phyloP scores from a whole-genome alignment of 2,329 filamentous ascomycete genomes.

The Tetracladium maxilliforme region DNA sequence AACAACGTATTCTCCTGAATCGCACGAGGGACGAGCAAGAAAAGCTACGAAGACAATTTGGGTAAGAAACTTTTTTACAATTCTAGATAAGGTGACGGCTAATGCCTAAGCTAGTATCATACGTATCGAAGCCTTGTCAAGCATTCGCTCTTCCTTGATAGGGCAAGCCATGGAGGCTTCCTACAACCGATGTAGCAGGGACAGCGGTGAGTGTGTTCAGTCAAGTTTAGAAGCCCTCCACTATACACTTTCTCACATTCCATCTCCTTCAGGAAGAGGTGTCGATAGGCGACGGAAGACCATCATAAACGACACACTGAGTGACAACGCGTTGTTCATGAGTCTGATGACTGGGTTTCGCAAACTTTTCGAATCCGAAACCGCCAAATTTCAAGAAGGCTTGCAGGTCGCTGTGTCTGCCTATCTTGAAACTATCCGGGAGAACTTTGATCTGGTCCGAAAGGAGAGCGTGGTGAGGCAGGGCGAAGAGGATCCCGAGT shows the following conservation, averaged over 20 bases:
- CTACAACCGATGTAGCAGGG: constrained; percentile 15
- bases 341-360: constrained; percentile 13
- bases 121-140: constrained; percentile 17
- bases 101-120: constrained; percentile 15
- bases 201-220: constrained; percentile 16
- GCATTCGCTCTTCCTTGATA: constrained; percentile 21
- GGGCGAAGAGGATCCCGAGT: constrained; percentile 19
- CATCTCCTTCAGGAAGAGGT: constrained; percentile 16
- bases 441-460: constrained; percentile 19
- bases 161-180: constrained; percentile 18
- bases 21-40: constrained; percentile 13
- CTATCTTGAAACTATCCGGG: constrained; percentile 13
- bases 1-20: constrained; percentile 12
- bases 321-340: constrained; percentile 13
- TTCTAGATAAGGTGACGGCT: background rate
- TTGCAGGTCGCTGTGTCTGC: constrained; percentile 5
- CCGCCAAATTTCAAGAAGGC: constrained; percentile 9
- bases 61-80: too few relatives aligned
- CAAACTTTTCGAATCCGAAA: constrained; percentile 8
- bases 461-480: constrained; percentile 20
- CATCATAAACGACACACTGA: constrained; percentile 16
- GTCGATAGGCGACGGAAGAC: constrained; percentile 16
- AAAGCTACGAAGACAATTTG: constrained; percentile 7
- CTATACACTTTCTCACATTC: constrained; percentile 7
- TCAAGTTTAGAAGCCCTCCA: too few relatives aligned